A percentile compares a stretch with the other conserved stretches of the same genome.
Evolutionary conservation across 371 early-diverging fungal species (phyloP).

Genomic region (Haplosporangium sp.): DNA sequence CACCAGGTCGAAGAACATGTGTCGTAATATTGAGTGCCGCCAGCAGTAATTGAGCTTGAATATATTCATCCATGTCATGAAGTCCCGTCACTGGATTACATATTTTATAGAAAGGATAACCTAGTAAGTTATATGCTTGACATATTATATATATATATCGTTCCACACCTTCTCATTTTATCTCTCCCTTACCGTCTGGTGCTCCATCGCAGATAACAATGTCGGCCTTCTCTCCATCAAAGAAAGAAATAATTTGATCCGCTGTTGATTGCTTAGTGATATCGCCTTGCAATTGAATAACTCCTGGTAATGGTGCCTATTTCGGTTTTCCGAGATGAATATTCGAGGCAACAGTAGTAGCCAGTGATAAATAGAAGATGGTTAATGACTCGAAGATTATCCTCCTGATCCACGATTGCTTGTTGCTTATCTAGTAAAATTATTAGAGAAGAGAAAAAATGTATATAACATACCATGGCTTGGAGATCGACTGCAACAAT

Average conservation of each 20-base stretch:
- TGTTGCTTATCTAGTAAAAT: too few species aligned
- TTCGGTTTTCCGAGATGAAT: too few species aligned
- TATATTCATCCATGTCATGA: slow-evolving; percentile 99
- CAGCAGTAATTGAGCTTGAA: slow-evolving; percentile 95
- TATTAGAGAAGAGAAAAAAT: too few species aligned
- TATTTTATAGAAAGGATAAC: neutral
- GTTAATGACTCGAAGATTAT: too few species aligned
- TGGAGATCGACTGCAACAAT: slow-evolving; percentile 99
- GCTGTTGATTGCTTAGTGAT: slow-evolving; percentile 97
- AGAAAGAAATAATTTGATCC: slow-evolving; percentile 87
- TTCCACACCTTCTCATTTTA: neutral
- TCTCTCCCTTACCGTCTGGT: slow-evolving; percentile 84
- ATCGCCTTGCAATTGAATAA: slow-evolving; percentile 96
- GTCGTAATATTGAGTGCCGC: slow-evolving; percentile 96
- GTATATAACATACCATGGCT: slow-evolving; percentile 80
- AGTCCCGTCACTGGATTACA: slow-evolving; percentile 87
- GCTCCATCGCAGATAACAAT: slow-evolving; percentile 99
- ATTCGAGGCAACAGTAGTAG: too few species aligned
- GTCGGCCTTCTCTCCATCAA: slow-evolving; percentile 92
- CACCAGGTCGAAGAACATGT: slow-evolving; percentile 88
- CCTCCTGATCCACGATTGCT: neutral
- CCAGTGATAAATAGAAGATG: too few species aligned
- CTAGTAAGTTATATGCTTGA: too few species aligned
- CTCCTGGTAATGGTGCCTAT: slow-evolving; percentile 93
- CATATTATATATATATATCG: too few species aligned